phyloP scores from a whole-genome alignment of 164 flowering plant species.

The Cinnamomum chago region DNA sequence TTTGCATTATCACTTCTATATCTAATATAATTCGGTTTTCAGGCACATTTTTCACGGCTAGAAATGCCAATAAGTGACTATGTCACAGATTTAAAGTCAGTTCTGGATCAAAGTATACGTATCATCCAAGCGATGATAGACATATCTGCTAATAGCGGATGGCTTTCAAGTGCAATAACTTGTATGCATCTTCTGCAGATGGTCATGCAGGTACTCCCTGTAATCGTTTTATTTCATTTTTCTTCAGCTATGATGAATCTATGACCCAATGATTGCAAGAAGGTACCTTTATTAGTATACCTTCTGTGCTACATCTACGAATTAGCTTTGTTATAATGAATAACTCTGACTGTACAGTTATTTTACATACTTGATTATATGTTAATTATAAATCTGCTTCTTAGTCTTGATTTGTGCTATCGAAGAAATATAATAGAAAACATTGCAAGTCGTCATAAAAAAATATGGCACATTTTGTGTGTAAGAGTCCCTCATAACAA shows the following conservation, averaged over 20 bases:
- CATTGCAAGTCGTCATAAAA: too few relatives aligned
- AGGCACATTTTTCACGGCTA: conserved; percentile 94
- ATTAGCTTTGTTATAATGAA: too few relatives aligned
- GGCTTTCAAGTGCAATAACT: conserved; percentile 86
- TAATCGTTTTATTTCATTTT: conserved; percentile 6
- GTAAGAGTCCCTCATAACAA: too few relatives aligned
- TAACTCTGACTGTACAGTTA: too few relatives aligned
- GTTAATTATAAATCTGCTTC: too few relatives aligned
- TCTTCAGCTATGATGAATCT: neutral
- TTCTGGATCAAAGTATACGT: conserved; percentile 97
- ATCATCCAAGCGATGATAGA: conserved; percentile 99
- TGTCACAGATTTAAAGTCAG: conserved; percentile 90
- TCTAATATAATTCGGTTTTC: conserved; percentile 8
- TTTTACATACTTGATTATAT: too few relatives aligned
- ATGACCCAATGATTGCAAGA: neutral
- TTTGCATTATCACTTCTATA: neutral
- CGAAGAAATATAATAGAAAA: too few relatives aligned
- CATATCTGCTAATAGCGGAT: conserved; percentile 96
- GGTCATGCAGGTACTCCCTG: conserved; percentile 83
- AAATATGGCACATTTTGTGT: too few relatives aligned
- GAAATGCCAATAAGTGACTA: conserved; percentile 93
- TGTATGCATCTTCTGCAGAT: conserved; percentile 98
- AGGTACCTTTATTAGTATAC: too few relatives aligned
- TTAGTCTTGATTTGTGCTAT: too few relatives aligned
- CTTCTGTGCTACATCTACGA: too few relatives aligned